Evolutionary conservation across 768 basidiomycete genomes (phyloP).

Genomic region (Dentipellis fragilis): DNA sequence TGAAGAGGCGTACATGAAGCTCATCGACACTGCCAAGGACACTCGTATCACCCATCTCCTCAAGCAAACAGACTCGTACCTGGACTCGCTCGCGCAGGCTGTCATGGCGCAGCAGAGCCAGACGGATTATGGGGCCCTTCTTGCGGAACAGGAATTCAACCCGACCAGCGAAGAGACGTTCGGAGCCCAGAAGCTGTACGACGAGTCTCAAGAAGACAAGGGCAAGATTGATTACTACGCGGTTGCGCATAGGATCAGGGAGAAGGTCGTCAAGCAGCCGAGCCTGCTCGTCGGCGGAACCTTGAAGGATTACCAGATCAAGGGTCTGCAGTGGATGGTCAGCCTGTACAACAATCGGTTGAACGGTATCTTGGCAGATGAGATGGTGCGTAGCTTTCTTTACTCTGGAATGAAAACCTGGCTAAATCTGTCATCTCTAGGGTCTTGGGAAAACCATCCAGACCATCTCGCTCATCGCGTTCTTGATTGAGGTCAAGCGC

Average conservation of each 20-base stretch:
- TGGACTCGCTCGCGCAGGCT: slow-evolving; percentile 91
- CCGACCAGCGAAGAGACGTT: slow-evolving; percentile 84
- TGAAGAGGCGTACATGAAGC: slow-evolving; percentile 99
- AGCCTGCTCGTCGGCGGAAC: slow-evolving; percentile 74
- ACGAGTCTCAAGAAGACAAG: slow-evolving; percentile 49
- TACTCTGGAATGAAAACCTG: not conserved
- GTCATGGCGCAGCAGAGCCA: slow-evolving; percentile 81
- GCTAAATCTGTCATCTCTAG: slow-evolving; percentile 24
- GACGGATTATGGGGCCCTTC: slow-evolving; percentile 25
- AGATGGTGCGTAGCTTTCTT: slow-evolving; percentile 53
- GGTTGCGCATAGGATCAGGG: slow-evolving; percentile 86
- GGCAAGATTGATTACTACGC: slow-evolving; percentile 92
- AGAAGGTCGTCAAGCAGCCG: slow-evolving; percentile 73
- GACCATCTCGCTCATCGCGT: slow-evolving; percentile 89
- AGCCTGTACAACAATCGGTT: slow-evolving; percentile 93
- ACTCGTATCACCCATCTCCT: slow-evolving; percentile 96
- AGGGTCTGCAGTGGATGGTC: slow-evolving; percentile 98
- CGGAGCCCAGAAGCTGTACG: slow-evolving; percentile 66
- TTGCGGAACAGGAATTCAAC: slow-evolving; percentile 47
- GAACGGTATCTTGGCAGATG: slow-evolving; percentile 91
- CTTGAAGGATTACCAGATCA: slow-evolving; percentile 90
- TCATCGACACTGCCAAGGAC: slow-evolving; percentile 98
- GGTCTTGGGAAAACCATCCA: slow-evolving; percentile 95
- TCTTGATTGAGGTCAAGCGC: slow-evolving; percentile 84
- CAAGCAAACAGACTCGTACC: slow-evolving; percentile 87